Evolutionary conservation across 495 filamentous ascomycete species (phyloP).

Genomic region (Bryoglossum gracile): DNA sequence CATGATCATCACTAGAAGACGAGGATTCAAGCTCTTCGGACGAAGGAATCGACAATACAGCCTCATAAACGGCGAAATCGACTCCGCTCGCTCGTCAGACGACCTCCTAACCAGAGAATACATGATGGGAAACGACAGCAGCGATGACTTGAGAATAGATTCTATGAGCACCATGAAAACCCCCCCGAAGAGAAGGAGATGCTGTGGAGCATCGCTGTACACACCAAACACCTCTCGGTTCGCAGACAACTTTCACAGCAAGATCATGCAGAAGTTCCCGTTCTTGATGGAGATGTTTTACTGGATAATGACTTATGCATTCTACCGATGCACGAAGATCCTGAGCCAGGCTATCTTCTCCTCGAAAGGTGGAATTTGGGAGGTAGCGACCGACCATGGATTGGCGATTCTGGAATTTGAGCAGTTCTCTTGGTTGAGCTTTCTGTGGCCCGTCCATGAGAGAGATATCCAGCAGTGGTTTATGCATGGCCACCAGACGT

Average conservation of each 20-base stretch:
- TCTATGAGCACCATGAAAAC: constrained; percentile 29
- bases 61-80: constrained; percentile 29
- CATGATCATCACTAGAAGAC: constrained; percentile 48
- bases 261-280: constrained; percentile 55
- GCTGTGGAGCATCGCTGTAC: constrained; percentile 38
- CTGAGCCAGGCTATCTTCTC: constrained; percentile 51
- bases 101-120: constrained; percentile 29
- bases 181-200: constrained; percentile 38
- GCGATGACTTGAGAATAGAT: constrained; percentile 16
- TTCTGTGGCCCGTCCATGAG: constrained; percentile 50
- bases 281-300: constrained; percentile 69
- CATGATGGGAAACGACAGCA: constrained; percentile 20
- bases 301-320: constrained; percentile 57
- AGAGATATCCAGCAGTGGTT: constrained; percentile 53
- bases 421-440: constrained; percentile 43
- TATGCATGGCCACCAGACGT: constrained; percentile 44
- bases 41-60: constrained; percentile 29
- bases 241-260: constrained; percentile 46
- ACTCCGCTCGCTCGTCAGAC: constrained; percentile 34
- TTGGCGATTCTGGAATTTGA: constrained; percentile 56
- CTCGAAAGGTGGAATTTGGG: constrained; percentile 56
- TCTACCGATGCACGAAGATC: constrained; percentile 41
- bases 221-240: constrained; percentile 55
- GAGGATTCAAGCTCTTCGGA: constrained; percentile 39
- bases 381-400: constrained; percentile 58